Base-by-base conservation (phyloP, 164 flowering plant genomes). In the Vitis rupestris region DNA sequence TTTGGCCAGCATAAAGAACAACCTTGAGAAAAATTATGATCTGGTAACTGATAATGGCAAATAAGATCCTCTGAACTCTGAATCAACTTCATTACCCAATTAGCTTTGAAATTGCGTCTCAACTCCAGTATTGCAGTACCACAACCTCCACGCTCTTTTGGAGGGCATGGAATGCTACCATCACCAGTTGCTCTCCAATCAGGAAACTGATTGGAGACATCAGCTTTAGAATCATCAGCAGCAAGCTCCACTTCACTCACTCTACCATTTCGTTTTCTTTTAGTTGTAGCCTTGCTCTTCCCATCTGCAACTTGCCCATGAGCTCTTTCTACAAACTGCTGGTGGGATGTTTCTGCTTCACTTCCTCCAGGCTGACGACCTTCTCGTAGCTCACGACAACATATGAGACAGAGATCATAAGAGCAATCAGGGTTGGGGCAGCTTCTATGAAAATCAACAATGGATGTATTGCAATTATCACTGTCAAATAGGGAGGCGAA, bases 361-460 rank as follows among this genome's bases (percentile, higher is more conserved):
- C 14, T 69, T 69, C 82, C 80, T 51, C 85, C 84, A 68, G 76
- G 76, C 48, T 70, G 84, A 52, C 29, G 55, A 50, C 89, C 87
- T 56, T 80, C 65, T 61, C 96, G 82, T 23, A 90, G 74, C 68
- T 92, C 96, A 61, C 59, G 68, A 64, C 96, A 90, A 69, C 97
- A 92, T 12, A 82, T 65, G 65, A 92, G 86, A 70, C 97, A 92
- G n/a, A 92, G 79, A 73, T 92, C 96, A 81, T 87, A 92, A 54
- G 87, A 81, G 73, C 98, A 92, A 67, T 71, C 80, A 31, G 85
- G 77, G 60, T 80, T 86, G 23, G 83, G 82, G 76, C 97, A 92
- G 78, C 92, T 87, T 82, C 97, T 72, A 62, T 84, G 85, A 75
- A 89, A 85, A 75, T 89, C 80, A 50, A 85, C 86, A 65, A 92